A percentile compares a stretch with the other conserved stretches of the same genome.
Evolutionary conservation across 768 basidiomycete species (phyloP).

Genomic region (Melanogaster broomeanus): DNA sequence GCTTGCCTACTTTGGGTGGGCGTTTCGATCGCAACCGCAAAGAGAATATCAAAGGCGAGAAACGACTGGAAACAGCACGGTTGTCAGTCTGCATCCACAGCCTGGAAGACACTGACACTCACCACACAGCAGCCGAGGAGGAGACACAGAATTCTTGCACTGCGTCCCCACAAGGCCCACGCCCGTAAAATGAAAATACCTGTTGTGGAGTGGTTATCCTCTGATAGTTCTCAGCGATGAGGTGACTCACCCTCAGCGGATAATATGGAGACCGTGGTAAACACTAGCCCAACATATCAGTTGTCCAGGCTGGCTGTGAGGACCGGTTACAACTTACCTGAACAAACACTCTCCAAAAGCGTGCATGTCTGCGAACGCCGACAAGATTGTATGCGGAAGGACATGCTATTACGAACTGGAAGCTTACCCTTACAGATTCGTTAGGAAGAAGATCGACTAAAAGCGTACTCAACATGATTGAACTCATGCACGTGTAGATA

Average conservation of each 20-base stretch:
- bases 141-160: neutral
- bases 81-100: neutral
- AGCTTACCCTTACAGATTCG: neutral
- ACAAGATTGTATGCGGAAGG: neutral
- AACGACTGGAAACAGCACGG: neutral
- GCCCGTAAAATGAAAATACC: slow-evolving; percentile 7
- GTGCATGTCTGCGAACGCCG: slow-evolving; percentile 1
- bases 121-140: neutral
- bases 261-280: neutral
- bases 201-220: neutral
- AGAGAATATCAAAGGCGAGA: neutral
- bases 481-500: neutral
- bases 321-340: neutral
- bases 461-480: no score
- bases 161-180: slow-evolving; percentile 4
- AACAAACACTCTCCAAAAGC: neutral
- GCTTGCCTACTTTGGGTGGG: neutral
- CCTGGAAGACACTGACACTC: neutral
- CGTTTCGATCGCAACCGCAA: neutral
- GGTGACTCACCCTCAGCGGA: neutral
- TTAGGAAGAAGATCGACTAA: neutral
- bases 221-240: neutral
- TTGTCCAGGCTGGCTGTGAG: neutral
- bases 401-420: neutral
- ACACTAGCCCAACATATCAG: neutral